Percentiles rank a stretch among this genome's conserved stretches.
Conservation (phyloP, 2,329 filamentous ascomycete species). For the Furcasterigmium furcatum region DNA sequence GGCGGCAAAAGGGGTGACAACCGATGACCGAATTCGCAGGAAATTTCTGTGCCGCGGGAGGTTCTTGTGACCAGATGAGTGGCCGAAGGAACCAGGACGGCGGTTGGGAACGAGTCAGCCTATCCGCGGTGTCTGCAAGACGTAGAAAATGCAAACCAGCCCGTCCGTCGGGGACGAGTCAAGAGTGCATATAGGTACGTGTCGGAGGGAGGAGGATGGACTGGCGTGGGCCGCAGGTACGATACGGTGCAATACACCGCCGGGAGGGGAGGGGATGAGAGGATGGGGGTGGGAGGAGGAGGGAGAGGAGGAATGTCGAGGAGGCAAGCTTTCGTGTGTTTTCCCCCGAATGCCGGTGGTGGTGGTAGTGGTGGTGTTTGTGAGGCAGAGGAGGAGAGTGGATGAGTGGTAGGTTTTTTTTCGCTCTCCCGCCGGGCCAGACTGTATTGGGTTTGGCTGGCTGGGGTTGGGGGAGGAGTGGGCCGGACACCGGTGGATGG, state of each 20-base stretch:
- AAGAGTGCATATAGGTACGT: too few species aligned
- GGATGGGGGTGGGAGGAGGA: not conserved
- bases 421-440: not conserved
- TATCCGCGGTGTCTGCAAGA: too few species aligned
- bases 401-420: conserved; percentile 4
- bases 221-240: too few species aligned
- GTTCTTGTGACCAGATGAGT: too few species aligned
- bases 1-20: not conserved
- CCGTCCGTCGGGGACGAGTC: too few species aligned
- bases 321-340: not conserved
- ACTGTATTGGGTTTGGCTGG: not conserved
- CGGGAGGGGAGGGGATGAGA: not conserved
- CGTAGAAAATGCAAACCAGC: too few species aligned
- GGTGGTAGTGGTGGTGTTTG: conserved; percentile 3
- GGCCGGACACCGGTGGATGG: not conserved
- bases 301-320: not conserved
- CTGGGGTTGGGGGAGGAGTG: conserved; percentile 1
- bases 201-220: too few species aligned
- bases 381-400: conserved; percentile 2
- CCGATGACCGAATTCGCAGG: too few species aligned
- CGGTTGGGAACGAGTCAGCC: too few species aligned
- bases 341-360: conserved; percentile 1
- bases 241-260: too few species aligned
- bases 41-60: too few species aligned
- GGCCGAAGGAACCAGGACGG: too few species aligned